Evolutionary conservation across 2,329 filamentous ascomycete genomes (phyloP), one percentile per base, ranked within the genome.

Genomic region (Sporothrix curviconia): DNA sequence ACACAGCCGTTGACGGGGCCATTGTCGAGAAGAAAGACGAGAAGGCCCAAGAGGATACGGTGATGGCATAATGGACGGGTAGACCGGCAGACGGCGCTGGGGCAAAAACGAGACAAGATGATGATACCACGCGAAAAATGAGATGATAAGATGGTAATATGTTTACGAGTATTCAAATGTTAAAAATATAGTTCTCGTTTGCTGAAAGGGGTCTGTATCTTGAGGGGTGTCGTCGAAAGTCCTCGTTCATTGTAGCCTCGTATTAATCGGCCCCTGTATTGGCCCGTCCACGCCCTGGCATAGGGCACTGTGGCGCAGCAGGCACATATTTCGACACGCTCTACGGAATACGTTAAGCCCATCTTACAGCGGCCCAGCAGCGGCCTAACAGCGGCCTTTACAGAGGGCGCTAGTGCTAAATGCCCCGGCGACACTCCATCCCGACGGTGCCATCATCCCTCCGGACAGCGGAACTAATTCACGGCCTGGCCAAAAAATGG

Each of bases 41-140:
- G 14, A 25, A 30, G 8, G 37, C 30, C 24, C 19, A 42, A 53
- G 36, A 32, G n/a, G n/a, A n/a, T n/a, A n/a, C n/a, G n/a, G n/a
- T n/a, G 25, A 47, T 37, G 43, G 25, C 32, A 42, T 46, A 37
- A 44, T n/a, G 22, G 34, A 17, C 24, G 39, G 34, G 43, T 34
- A 32, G 7, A n/a, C n/a, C n/a, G n/a, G n/a, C n/a, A 30, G 12
- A 12, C 2, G 14, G 30, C 12, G 30, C 5, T 14, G 15, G 11
- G n/a, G 19, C 14, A 22, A 37, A 47, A 15, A 22, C 19, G 14
- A 46, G 9, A 25, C 22, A 37, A 39, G 19, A 25, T 22, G 50
- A 53, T 40, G 36, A 40, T 53, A 53, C 50, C 50, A 40, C n/a
- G 50, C n/a, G n/a, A n/a, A n/a, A n/a, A n/a, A n/a, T n/a, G n/a